Base-by-base conservation (phyloP, 2,329 filamentous ascomycete species). In the Xylaria sp. region DNA sequence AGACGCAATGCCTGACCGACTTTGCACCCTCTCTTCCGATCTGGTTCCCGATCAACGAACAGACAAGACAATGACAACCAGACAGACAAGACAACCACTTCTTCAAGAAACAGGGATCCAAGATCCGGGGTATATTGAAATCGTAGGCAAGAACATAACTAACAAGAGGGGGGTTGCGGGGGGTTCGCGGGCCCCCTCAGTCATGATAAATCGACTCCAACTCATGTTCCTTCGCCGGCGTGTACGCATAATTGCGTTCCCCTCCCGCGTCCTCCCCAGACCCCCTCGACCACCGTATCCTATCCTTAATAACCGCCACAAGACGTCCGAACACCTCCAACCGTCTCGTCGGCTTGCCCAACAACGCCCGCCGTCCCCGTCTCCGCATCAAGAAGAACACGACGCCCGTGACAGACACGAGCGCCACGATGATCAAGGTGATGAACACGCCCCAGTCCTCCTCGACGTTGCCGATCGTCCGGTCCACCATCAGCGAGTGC, bases 201-300 rank as follows among this genome's bases (percentile, higher is more conserved):
- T 62, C 59, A 46, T 62, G 57, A 42, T 65, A 65, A 13, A 65
- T 42, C 46, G 59, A 42, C 30, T 62, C 48, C 48, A 65, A 56
- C 58, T 65, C 63, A 23, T 65, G 61, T 13, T 54, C 54, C 37
- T 56, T 60, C 5, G 61, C 63, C 9, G 48, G n/a, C 4, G 51
- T 52, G 39, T 49, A 37, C 23, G 23, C 50, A 23, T 54, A 39
- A 44, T 23, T 3, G 13, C 48, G 10, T 4, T 16, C 3, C 19
- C 48, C 48, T 13, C 19, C 48, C 1, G 9, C 4, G 2, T 34
- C 48, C 8, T 9, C 16, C 18, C 16, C n/a, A 35, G 4, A 49
- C n/a, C 13, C 10, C 10, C 10, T 44, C 7, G 3, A 7, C 13
- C 2, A 58, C 52, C 4, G 42, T 50, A 35, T 52, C 13, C 42